Base-by-base conservation (phyloP, 768 basidiomycete species). In the Lactarius vividus region DNA sequence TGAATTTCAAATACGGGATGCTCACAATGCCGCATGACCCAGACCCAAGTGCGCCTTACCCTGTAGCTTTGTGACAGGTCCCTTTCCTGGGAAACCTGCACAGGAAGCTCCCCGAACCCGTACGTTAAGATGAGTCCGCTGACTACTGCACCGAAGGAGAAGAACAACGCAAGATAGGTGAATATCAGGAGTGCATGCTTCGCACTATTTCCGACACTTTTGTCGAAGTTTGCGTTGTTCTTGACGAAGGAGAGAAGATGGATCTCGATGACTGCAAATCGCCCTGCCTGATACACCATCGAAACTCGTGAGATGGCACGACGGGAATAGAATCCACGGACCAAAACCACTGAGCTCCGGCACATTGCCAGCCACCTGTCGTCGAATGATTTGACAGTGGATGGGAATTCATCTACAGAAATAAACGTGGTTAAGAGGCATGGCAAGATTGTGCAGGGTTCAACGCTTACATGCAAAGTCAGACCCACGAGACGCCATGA, bases 21-120 rank as follows among this genome's bases (percentile, higher is more conserved):
- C 67, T 61, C 39, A 68, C 67, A 68, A 28, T 68, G 67, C 59
- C 64, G 54, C 59, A 65, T 65, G 13, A 68, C 59, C 59, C 64
- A 65, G 8, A 60, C 55, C 46, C 55, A 64, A 10, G 64, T 60
- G 55, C 37, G 54, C 23, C 57, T 59, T 1, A 59, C 56, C 11
- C 64, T 64, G 46, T 65, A 65, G 1, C 7, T 46, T 8, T n/a
- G n/a, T n/a, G n/a, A n/a, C n/a, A n/a, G n/a, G n/a, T 59, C 59
- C 26, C 23, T 16, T 15, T 39, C 60, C 5, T 60, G 62, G 4
- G 66, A 59, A 1, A 66, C 60, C 4, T 63, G 57, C 28, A 64
- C 46, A 9, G 69, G 66, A 7, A 62, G 57, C 33, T 61, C 66
- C 11, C 62, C 56, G 28, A 64, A 68, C 39, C 64, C 62, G 33